Evolutionary conservation across 2,329 filamentous ascomycete genomes (phyloP).

Genomic region (Curvularia lunata): DNA sequence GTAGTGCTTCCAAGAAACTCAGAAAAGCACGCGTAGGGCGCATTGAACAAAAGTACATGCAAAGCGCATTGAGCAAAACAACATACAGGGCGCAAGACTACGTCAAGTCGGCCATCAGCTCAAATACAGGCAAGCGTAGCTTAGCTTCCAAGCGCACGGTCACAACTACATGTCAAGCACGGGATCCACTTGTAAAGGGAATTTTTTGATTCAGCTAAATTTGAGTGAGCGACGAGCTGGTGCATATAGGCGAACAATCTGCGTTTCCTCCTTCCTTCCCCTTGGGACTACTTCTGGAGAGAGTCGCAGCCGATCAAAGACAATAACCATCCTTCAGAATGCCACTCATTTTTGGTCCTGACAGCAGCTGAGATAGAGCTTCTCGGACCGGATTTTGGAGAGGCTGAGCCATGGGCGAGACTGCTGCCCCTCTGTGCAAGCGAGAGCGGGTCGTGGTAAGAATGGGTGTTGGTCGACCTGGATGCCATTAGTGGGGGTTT

Average conservation of each 20-base stretch:
- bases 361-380: conserved; percentile 25
- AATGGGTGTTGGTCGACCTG: conserved; percentile 47
- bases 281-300: conserved; percentile 31
- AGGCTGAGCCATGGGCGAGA: conserved; percentile 23
- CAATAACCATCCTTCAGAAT: conserved; percentile 30
- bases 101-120: not conserved
- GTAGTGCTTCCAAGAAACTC: not conserved
- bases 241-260: conserved; percentile 33
- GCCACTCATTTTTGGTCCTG: conserved; percentile 19
- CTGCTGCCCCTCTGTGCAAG: conserved; percentile 45
- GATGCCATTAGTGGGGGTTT: conserved; percentile 11
- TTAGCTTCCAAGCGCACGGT: not conserved
- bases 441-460: conserved; percentile 47
- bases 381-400: conserved; percentile 23
- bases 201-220: conserved; percentile 35
- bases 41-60: not conserved
- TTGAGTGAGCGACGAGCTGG: conserved; percentile 41
- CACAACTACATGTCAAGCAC: not conserved
- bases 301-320: conserved; percentile 39
- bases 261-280: conserved; percentile 28
- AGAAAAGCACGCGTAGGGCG: not conserved
- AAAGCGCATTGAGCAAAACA: not conserved
- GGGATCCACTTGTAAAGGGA: not conserved
- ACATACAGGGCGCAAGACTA: conserved; percentile 3
- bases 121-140: not conserved